These are phyloP conservation scores for Sphaceloma murrayae DNA, from an alignment of 2,329 filamentous ascomycete genomes.

Conservation along the genomic window DNA sequence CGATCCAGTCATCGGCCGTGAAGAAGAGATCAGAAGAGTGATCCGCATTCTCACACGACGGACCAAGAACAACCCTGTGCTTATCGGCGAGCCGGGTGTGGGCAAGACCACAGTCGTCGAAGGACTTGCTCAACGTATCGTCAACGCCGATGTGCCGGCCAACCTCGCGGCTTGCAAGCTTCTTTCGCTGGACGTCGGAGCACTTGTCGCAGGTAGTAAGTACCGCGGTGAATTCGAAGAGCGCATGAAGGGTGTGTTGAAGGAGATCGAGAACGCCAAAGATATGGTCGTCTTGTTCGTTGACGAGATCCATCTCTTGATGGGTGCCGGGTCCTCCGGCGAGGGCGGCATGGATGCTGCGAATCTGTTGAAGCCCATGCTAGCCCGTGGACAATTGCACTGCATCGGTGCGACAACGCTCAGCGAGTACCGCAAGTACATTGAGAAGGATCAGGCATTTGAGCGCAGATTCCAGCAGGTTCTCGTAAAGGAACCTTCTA, in stretches of 20 bases:
- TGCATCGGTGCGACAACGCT: conserved; percentile 96
- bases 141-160: conserved; percentile 92
- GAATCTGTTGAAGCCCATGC: conserved; percentile 95
- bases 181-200: conserved; percentile 88
- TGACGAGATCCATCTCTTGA: conserved; percentile 95
- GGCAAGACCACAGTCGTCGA: conserved; percentile 98
- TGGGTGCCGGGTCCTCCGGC: conserved; percentile 90
- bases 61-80: conserved; percentile 97
- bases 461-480: conserved; percentile 99
- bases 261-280: conserved; percentile 89
- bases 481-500: conserved; percentile 83
- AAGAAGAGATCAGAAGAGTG: conserved; percentile 89
- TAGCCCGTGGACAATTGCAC: conserved; percentile 90
- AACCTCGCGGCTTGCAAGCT: conserved; percentile 90
- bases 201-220: conserved; percentile 93
- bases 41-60: conserved; percentile 83
- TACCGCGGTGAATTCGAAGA: conserved; percentile 98
- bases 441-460: conserved; percentile 96
- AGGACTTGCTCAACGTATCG: conserved; percentile 86
- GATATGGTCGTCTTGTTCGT: conserved; percentile 98
- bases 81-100: conserved; percentile 96
- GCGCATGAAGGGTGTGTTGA: conserved; percentile 96
- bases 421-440: conserved; percentile 94
- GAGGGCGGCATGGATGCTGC: conserved; percentile 98
- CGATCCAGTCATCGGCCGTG: conserved; percentile 90